Percentiles rank a stretch among this genome's conserved stretches.
Conservation (phyloP, 1,139 yeast species). For the Yamadazyma spencermartinsiae region DNA sequence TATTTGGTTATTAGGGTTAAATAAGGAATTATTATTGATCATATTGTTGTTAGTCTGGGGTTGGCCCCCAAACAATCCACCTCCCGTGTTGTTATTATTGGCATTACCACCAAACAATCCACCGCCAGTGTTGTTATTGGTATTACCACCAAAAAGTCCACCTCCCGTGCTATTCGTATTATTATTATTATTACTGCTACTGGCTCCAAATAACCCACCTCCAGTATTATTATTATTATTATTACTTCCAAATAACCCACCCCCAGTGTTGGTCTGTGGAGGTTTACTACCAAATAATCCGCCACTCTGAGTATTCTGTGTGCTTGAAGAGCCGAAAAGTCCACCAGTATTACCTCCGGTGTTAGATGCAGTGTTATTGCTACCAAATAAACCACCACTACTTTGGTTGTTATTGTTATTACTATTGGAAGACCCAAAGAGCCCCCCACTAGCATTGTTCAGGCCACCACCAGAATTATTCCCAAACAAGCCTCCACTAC, state of each 20-base stretch:
- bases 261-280: slow-evolving; percentile 14
- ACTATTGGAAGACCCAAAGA: slow-evolving; percentile 17
- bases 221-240: not conserved
- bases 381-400: slow-evolving; percentile 21
- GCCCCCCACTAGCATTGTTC: slow-evolving; percentile 22
- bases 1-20: slow-evolving; percentile 13
- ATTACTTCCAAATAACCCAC: slow-evolving; percentile 32
- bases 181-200: no score
- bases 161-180: slow-evolving; percentile 15
- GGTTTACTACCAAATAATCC: slow-evolving; percentile 34
- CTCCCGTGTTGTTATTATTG: slow-evolving; percentile 9
- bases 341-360: slow-evolving; percentile 16
- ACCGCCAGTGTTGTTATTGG: slow-evolving; percentile 10
- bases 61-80: slow-evolving; percentile 9
- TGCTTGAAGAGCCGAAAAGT: slow-evolving; percentile 24
- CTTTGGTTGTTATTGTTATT: slow-evolving; percentile 6
- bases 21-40: slow-evolving; percentile 24
- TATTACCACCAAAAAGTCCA: slow-evolving; percentile 28
- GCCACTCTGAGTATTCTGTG: slow-evolving; percentile 4
- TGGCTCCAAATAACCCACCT: slow-evolving; percentile 9
- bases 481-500: slow-evolving; percentile 4
- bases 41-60: slow-evolving; percentile 4
- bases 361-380: slow-evolving; percentile 4
- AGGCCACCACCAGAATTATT: slow-evolving; percentile 5
- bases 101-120: slow-evolving; percentile 10